These are phyloP conservation scores for Cymbomonas tetramitiformis DNA, from an alignment of 139 green algal genomes.

Conservation along the genomic window DNA sequence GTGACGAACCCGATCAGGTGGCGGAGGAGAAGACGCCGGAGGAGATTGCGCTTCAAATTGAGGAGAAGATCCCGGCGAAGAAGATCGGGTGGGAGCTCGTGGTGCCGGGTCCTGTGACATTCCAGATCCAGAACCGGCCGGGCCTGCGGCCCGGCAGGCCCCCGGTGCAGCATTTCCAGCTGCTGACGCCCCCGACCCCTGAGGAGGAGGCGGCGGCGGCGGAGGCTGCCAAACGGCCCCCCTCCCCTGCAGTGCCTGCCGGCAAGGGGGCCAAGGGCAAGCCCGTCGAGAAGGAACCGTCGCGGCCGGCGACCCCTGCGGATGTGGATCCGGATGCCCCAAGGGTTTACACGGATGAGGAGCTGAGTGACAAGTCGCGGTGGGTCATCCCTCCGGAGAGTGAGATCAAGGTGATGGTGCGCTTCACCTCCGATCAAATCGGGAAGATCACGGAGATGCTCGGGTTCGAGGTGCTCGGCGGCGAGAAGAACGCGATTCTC, in stretches of 20 bases:
- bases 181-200: slow-evolving; percentile 25
- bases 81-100: no score
- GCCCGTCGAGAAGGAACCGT: not conserved
- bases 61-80: no score
- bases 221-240: not conserved
- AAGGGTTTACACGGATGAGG: slow-evolving; percentile 15
- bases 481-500: slow-evolving; percentile 10
- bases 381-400: slow-evolving; percentile 43
- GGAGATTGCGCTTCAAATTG: no score
- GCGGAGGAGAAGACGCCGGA: no score
- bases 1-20: no score
- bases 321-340: slow-evolving; percentile 1
- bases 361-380: slow-evolving; percentile 17
- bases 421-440: slow-evolving; percentile 35
- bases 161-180: slow-evolving; percentile 35
- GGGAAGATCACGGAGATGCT: slow-evolving; percentile 41
- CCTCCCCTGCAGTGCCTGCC: not conserved
- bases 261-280: not conserved
- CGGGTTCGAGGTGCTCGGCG: slow-evolving; percentile 46
- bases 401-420: slow-evolving; percentile 34
- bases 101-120: no score
- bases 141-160: no score
- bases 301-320: not conserved
- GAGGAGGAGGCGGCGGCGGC: not conserved
- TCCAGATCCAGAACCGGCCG: no score